Evolutionary conservation across 2,329 filamentous ascomycete genomes (phyloP), one percentile per base, ranked within the genome.

Genomic region (Penicillium sp.): DNA sequence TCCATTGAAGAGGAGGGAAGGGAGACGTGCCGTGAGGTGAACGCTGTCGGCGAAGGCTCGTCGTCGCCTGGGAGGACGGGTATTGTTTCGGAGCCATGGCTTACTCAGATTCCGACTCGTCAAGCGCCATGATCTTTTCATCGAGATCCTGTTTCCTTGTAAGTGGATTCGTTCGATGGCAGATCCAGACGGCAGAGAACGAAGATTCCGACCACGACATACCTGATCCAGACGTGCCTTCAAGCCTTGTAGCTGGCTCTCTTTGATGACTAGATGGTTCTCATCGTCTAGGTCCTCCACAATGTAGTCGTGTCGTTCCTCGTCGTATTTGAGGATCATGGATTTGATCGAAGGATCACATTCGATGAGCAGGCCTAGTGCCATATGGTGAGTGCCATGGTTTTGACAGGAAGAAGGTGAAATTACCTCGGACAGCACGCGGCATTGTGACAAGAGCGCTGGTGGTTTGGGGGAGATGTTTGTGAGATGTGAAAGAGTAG

Each of bases 341-440:
- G 72, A 69, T 57, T 74, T 74, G 55, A 74, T 72, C 32, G 72
- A 74, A 3, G 72, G 72, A 51, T 74, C 72, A 59, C 72, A 74
- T 59, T 74, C 70, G 47, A 74, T 67, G 10, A 74, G 62, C 32
- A 74, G 67, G 44, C 72, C 72, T 74, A 52, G 6, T 20, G 23
- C 32, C 6, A 28, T 10, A 28, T 14, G 18, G 27, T 10, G 26
- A 34, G 26, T 8, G 24, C 10, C 3, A 9, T 35, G 13, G 18
- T 29, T 57, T 42, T 51, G 5, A 48, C 26, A 4, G 10, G 18
- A 5, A 7, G 9, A 1, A 18, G 20, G n/a, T n/a, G 18, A 23
- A 11, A n/a, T 24, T 51, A 70, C 69, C 69, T 66, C 65, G 61
- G 18, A 71, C 64, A 6, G 69, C 69, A 47, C 69, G 68, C 8